Evolutionary conservation across 345 rosid genomes (phyloP).

Genomic region (Citrus reticulata): DNA sequence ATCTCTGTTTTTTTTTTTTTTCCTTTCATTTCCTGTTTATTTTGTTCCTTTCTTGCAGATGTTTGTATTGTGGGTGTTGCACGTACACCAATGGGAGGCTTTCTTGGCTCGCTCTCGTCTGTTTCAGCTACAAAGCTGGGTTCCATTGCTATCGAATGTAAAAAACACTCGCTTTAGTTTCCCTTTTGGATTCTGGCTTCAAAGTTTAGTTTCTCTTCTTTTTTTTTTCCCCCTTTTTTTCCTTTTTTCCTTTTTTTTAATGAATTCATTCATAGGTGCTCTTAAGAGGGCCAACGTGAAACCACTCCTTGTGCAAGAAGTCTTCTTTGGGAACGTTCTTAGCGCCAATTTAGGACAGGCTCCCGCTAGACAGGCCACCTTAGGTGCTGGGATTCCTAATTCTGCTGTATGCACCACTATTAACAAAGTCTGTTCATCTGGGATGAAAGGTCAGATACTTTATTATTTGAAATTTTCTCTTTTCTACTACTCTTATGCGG

Average conservation of each 20-base stretch:
- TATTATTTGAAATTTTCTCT: not conserved
- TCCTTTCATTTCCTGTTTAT: not conserved
- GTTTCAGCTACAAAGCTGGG: slow-evolving; percentile 81
- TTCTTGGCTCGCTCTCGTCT: slow-evolving; percentile 84
- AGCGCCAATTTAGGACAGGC: slow-evolving; percentile 97
- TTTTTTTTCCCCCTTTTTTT: not conserved
- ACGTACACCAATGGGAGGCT: slow-evolving; percentile 83
- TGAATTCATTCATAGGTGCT: slow-evolving; percentile 45
- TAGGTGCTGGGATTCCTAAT: slow-evolving; percentile 89
- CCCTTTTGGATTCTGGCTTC: not conserved
- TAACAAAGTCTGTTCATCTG: slow-evolving; percentile 93
- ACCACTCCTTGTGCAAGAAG: slow-evolving; percentile 90
- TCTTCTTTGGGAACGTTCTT: slow-evolving; percentile 89
- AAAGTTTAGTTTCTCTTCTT: not conserved
- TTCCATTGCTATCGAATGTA: slow-evolving; percentile 72
- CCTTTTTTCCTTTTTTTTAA: not conserved
- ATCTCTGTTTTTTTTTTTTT: not conserved
- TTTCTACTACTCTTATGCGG: not conserved
- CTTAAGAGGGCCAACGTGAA: slow-evolving; percentile 79
- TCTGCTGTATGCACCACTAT: slow-evolving; percentile 87
- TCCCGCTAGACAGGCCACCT: slow-evolving; percentile 97
- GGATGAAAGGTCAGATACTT: slow-evolving; percentile 71
- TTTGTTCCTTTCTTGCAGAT: slow-evolving; percentile 39
- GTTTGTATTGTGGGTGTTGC: slow-evolving; percentile 95
- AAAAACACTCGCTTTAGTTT: not conserved